phyloP scores from a whole-genome alignment of 192 early-diverging fungal species.

The Podila epicladia region DNA sequence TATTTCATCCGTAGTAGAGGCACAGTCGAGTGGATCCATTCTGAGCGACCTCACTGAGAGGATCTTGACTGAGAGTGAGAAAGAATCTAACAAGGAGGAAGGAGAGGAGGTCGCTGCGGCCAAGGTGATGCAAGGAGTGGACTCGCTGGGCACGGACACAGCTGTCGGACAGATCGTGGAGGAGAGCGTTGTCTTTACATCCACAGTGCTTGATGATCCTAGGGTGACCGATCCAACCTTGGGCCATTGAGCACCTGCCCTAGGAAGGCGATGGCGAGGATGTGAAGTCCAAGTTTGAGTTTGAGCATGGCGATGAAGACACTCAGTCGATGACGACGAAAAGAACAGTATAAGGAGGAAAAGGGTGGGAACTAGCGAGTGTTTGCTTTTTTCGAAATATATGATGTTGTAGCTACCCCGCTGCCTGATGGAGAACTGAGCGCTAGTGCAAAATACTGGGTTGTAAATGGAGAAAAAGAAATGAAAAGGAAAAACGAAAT shows the following conservation, averaged over 20 bases:
- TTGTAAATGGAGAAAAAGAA: too few relatives aligned
- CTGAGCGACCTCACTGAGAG: not conserved
- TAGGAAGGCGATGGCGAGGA: constrained; percentile 1
- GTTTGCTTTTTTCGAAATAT: too few relatives aligned
- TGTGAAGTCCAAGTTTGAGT: constrained; percentile 4
- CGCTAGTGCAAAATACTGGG: too few relatives aligned
- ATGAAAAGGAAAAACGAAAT: too few relatives aligned
- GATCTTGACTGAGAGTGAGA: not conserved
- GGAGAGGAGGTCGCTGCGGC: constrained; percentile 1
- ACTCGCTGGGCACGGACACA: not conserved
- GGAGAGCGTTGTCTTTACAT: not conserved
- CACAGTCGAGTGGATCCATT: not conserved
- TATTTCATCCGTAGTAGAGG: not conserved
- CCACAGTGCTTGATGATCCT: not conserved
- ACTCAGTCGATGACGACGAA: not conserved
- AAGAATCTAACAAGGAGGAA: not conserved
- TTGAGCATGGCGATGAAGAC: constrained; percentile 6
- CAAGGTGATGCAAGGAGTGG: not conserved
- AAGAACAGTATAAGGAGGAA: too few relatives aligned
- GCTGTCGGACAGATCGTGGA: not conserved
- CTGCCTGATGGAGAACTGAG: too few relatives aligned
- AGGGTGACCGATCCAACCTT: constrained; percentile 15
- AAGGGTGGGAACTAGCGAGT: too few relatives aligned
- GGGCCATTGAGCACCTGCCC: not conserved
- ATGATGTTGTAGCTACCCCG: too few relatives aligned